Evolutionary conservation across 176 grass and related monocot genomes (phyloP).

Genomic region (Alloteropsis semialata): DNA sequence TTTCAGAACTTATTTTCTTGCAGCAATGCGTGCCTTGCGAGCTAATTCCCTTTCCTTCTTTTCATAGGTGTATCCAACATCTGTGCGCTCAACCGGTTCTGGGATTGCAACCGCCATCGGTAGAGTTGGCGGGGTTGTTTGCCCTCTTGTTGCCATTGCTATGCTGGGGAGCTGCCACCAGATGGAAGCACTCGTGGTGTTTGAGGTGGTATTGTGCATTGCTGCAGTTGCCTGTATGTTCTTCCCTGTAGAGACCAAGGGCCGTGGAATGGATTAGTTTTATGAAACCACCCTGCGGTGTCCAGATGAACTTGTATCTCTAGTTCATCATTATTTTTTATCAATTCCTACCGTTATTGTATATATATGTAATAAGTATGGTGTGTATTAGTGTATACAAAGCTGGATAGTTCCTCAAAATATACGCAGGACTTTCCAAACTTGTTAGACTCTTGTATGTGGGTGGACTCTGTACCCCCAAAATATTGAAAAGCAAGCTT

Average conservation of each 20-base stretch:
- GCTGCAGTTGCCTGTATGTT: constrained; percentile 52
- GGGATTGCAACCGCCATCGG: constrained; percentile 59
- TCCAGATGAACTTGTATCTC: background rate
- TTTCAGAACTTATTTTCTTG: background rate
- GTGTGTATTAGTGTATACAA: background rate
- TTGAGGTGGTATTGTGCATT: constrained; percentile 52
- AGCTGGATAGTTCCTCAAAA: constrained; percentile 1
- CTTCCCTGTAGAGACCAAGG: constrained; percentile 77
- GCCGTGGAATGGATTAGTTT: constrained; percentile 40
- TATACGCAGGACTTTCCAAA: background rate
- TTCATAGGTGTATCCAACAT: constrained; percentile 67
- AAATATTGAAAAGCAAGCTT: background rate
- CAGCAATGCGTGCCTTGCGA: background rate
- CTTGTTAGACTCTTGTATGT: background rate
- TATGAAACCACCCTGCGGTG: background rate
- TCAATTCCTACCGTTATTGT: background rate
- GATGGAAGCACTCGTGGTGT: constrained; percentile 60
- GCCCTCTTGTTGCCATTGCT: constrained; percentile 57
- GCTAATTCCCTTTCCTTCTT: constrained; percentile 1
- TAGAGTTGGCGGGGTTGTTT: constrained; percentile 65
- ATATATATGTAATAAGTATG: background rate
- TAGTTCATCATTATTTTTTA: background rate
- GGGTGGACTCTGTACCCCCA: background rate
- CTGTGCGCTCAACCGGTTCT: constrained; percentile 54
- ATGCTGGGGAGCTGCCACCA: constrained; percentile 65